These are phyloP conservation scores for Leonotis leonurus DNA, from an alignment of 257 asterid species.

Conservation along the genomic window DNA sequence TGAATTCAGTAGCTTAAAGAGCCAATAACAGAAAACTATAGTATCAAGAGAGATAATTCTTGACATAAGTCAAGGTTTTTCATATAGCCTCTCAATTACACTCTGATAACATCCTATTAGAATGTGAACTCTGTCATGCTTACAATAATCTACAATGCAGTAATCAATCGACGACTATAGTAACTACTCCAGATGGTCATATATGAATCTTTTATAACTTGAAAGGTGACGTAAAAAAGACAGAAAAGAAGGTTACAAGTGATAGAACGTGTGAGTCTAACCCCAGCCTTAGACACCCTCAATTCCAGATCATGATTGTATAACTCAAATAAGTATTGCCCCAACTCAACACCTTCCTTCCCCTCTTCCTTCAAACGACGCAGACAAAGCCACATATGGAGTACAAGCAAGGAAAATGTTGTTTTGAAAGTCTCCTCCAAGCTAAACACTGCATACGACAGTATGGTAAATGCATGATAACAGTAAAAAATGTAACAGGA, in stretches of 20 bases:
- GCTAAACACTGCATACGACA: slow-evolving; percentile 72
- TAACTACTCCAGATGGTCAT: background rate
- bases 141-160: background rate
- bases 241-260: background rate
- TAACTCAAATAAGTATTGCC: slow-evolving; percentile 78
- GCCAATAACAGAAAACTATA: background rate
- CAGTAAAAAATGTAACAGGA: slow-evolving; percentile 3
- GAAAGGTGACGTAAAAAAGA: background rate
- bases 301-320: slow-evolving; percentile 88
- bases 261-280: slow-evolving; percentile 28
- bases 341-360: slow-evolving; percentile 85
- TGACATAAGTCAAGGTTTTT: background rate
- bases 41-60: background rate
- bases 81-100: background rate
- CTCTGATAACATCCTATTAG: background rate
- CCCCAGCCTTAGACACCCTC: slow-evolving; percentile 97
- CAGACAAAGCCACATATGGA: slow-evolving; percentile 93
- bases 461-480: slow-evolving; percentile 9
- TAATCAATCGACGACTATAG: background rate
- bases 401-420: slow-evolving; percentile 75
- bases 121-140: background rate
- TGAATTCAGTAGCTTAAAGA: slow-evolving; percentile 8
- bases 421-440: slow-evolving; percentile 92
- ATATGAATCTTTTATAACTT: background rate
- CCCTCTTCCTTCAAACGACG: slow-evolving; percentile 88